Evolutionary conservation across 2,329 filamentous ascomycete species (phyloP).

Genomic region (Pestalotiopsis sp.): DNA sequence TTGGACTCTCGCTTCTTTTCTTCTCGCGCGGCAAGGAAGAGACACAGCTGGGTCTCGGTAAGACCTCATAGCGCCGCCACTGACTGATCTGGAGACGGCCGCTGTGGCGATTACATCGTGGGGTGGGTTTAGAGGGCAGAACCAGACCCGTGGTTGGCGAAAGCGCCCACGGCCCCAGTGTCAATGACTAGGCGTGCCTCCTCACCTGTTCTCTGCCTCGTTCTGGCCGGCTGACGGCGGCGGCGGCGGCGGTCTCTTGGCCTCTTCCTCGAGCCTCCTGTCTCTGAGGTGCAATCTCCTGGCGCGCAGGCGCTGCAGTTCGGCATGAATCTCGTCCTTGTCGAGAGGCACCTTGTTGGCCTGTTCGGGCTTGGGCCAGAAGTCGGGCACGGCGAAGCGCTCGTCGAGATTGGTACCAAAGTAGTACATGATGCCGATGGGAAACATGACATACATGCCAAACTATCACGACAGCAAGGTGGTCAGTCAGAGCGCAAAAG

Average conservation of each 20-base stretch:
- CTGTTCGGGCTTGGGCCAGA: slow-evolving; percentile 87
- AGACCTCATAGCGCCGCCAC: too few relatives aligned
- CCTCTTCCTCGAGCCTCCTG: slow-evolving; percentile 49
- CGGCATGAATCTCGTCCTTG: slow-evolving; percentile 78
- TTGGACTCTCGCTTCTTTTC: too few relatives aligned
- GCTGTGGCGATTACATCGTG: too few relatives aligned
- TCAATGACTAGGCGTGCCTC: neutral
- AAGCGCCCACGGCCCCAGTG: neutral
- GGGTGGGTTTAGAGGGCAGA: too few relatives aligned
- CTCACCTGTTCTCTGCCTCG: neutral
- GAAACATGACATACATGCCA: slow-evolving; percentile 98
- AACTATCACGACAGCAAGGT: slow-evolving; percentile 64
- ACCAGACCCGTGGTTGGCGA: too few relatives aligned
- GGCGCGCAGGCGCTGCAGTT: slow-evolving; percentile 73
- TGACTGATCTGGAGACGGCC: too few relatives aligned
- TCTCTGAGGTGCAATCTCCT: slow-evolving; percentile 77
- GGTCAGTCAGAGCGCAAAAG: neutral
- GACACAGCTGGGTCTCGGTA: too few relatives aligned
- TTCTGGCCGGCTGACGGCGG: neutral
- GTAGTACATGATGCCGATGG: slow-evolving; percentile 99
- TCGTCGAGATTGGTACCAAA: slow-evolving; percentile 97
- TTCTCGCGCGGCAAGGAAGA: too few relatives aligned
- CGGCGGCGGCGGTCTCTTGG: slow-evolving; percentile 26
- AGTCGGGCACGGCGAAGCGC: slow-evolving; percentile 84
- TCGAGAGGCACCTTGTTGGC: slow-evolving; percentile 78